Conservation (phyloP, 768 basidiomycete species). For the Lentinula lateritia region DNA sequence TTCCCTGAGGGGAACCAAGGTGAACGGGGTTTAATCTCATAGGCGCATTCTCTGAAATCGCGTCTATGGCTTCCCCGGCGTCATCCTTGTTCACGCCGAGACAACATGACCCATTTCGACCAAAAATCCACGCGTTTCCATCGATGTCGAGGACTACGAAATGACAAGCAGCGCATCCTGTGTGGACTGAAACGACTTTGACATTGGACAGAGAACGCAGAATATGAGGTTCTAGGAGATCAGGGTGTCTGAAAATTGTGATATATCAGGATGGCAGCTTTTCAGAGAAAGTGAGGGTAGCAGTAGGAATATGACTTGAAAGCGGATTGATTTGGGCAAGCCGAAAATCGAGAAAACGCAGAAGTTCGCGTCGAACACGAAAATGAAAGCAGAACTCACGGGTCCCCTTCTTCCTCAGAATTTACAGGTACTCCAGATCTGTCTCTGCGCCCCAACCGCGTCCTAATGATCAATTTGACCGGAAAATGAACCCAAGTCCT, state of each 20-base stretch:
- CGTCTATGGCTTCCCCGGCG: constrained; percentile 18
- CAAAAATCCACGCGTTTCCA: constrained; percentile 87
- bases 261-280: not conserved
- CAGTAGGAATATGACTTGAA: not conserved
- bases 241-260: constrained; percentile 47
- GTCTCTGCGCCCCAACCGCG: constrained; percentile 72
- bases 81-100: constrained; percentile 57
- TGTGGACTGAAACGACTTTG: constrained; percentile 64
- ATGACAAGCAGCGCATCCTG: constrained; percentile 74
- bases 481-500: not conserved
- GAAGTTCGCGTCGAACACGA: not conserved
- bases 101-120: constrained; percentile 68
- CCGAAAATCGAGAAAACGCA: not conserved
- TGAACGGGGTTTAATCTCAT: constrained; percentile 52
- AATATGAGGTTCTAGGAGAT: constrained; percentile 85
- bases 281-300: not conserved
- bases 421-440: constrained; percentile 42
- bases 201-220: constrained; percentile 84
- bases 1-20: constrained; percentile 51
- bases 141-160: constrained; percentile 67
- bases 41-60: constrained; percentile 73
- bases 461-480: constrained; percentile 36
- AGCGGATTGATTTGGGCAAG: not conserved
- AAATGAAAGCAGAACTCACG: not conserved
- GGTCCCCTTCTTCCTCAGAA: constrained; percentile 32